A percentile compares a stretch with the other conserved stretches of the same genome.
These are phyloP conservation scores for Aspergillus versicolor DNA, from an alignment of 2,329 filamentous ascomycete species.

Conservation along the genomic window DNA sequence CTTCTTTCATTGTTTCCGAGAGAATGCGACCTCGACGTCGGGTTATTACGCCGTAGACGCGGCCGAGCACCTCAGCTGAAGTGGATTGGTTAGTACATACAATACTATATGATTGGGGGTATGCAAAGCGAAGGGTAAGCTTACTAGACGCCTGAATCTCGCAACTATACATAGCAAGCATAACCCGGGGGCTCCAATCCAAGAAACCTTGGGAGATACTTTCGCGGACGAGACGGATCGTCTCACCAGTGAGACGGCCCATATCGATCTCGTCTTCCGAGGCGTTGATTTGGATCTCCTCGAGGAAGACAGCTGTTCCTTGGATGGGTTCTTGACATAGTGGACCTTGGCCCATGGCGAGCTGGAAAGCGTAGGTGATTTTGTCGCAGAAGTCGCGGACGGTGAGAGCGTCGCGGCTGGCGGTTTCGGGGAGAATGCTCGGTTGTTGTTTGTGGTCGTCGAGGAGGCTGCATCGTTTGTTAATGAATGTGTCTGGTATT, in stretches of 20 bases:
- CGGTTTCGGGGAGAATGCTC: slow-evolving; percentile 23
- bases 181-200: slow-evolving; percentile 92
- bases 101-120: background rate
- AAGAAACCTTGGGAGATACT: slow-evolving; percentile 83
- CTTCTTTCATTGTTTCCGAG: slow-evolving; percentile 88
- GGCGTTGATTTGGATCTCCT: slow-evolving; percentile 67
- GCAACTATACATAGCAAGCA: slow-evolving; percentile 96
- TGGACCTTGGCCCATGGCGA: slow-evolving; percentile 83
- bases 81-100: slow-evolving; percentile 6
- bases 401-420: slow-evolving; percentile 29
- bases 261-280: slow-evolving; percentile 57
- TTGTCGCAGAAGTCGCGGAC: slow-evolving; percentile 81
- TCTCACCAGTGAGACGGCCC: slow-evolving; percentile 83
- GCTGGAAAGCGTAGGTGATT: slow-evolving; percentile 89
- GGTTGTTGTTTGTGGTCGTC: slow-evolving; percentile 36
- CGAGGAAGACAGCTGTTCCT: slow-evolving; percentile 86
- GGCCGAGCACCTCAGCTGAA: slow-evolving; percentile 82
- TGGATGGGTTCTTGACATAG: slow-evolving; percentile 92
- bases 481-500: background rate
- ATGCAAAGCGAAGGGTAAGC: slow-evolving; percentile 30
- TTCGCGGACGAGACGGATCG: slow-evolving; percentile 84
- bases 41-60: slow-evolving; percentile 97
- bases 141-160: slow-evolving; percentile 92
- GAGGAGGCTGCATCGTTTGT: slow-evolving; percentile 29
- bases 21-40: slow-evolving; percentile 86